Percentiles rank a stretch among this genome's conserved stretches.
Conservation (phyloP, 2,329 filamentous ascomycete species). For the Botrytis pseudocinerea region DNA sequence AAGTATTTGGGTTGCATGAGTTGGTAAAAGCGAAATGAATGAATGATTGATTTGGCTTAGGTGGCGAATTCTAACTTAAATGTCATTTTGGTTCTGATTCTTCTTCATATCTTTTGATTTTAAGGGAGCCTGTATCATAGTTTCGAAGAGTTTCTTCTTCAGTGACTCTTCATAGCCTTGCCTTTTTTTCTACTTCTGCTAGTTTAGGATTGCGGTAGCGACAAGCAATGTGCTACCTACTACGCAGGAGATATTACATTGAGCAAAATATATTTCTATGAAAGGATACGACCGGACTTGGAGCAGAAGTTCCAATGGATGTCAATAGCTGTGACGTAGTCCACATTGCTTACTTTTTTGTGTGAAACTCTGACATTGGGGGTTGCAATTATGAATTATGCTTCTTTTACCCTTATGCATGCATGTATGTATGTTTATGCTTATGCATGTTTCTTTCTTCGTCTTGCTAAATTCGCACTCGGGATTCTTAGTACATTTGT, state of each 20-base stretch:
- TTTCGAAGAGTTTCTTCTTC: constrained; percentile 4
- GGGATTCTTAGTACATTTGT: neutral
- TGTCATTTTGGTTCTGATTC: constrained; percentile 15
- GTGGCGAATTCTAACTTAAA: constrained; percentile 24
- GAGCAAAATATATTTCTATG: neutral
- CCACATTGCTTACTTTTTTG: neutral
- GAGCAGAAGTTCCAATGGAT: neutral
- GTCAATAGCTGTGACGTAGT: neutral
- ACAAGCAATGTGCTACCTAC: neutral
- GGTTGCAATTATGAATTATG: neutral
- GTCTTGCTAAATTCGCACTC: neutral
- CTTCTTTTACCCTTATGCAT: neutral
- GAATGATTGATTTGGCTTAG: constrained; percentile 28
- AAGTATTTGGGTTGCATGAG: constrained; percentile 39
- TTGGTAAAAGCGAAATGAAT: constrained; percentile 37
- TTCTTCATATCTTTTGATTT: constrained; percentile 10
- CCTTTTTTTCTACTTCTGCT: neutral
- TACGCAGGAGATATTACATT: neutral
- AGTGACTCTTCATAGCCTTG: constrained; percentile 7
- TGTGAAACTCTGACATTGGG: neutral
- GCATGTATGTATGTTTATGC: neutral
- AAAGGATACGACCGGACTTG: neutral
- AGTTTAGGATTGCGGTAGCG: neutral
- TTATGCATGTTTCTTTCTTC: neutral
- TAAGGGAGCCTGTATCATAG: constrained; percentile 16